A percentile compares a stretch with the other conserved stretches of the same genome.
Evolutionary conservation across 192 early-diverging fungal genomes (phyloP).

Genomic region (Rhizoclosmatium sp.): DNA sequence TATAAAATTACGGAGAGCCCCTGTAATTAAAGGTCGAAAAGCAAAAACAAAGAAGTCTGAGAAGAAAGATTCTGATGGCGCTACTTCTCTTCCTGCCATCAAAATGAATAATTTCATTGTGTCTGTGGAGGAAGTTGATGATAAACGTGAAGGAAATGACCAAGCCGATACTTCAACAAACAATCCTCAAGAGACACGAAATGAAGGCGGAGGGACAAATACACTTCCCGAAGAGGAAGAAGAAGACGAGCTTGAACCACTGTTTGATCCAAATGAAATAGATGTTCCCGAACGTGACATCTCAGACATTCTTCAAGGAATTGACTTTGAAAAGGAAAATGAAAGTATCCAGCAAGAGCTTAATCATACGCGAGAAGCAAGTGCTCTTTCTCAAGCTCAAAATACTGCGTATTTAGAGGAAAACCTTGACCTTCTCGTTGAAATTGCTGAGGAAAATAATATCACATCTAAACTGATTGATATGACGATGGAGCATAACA

Average conservation of each 20-base stretch:
- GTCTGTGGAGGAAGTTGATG: not conserved
- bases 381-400: not conserved
- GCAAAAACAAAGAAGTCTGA: not conserved
- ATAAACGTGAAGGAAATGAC: not conserved
- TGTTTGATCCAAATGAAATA: not conserved
- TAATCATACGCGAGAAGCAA: not conserved
- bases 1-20: not conserved
- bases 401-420: conserved; percentile 12
- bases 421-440: not conserved
- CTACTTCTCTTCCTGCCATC: not conserved
- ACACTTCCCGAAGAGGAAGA: not conserved
- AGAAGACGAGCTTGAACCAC: not conserved
- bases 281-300: conserved; percentile 1
- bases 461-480: not conserved
- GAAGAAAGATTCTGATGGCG: not conserved
- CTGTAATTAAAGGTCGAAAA: not conserved
- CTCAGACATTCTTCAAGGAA: not conserved
- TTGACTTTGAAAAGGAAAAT: conserved; percentile 14
- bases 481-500: not conserved
- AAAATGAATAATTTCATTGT: not conserved
- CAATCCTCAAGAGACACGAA: not conserved
- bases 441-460: conserved; percentile 1
- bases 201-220: not conserved
- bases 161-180: not conserved
- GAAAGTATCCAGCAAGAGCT: conserved; percentile 9